Percentiles rank a stretch among this genome's conserved stretches.
Evolutionary conservation across 2,329 filamentous ascomycete species (phyloP).

Genomic region (Myriosclerotinia curreyana): DNA sequence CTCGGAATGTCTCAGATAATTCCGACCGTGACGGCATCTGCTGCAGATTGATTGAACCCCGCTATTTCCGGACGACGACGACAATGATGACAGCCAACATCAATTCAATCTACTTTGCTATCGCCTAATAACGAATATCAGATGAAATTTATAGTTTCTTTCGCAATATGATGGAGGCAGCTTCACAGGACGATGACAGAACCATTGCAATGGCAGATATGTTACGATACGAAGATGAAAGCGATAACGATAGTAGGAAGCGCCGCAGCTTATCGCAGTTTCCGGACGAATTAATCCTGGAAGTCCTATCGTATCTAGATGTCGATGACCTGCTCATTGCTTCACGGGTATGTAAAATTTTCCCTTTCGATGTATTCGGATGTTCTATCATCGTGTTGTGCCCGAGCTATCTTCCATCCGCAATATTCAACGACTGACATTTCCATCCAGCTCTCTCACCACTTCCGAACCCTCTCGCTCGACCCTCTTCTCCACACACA

Average conservation of each 20-base stretch:
- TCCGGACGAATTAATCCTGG: constrained; percentile 44
- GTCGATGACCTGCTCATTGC: constrained; percentile 42
- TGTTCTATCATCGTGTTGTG: too few species aligned
- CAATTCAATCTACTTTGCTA: background rate
- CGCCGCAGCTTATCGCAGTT: constrained; percentile 14
- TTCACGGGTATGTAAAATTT: constrained; percentile 11
- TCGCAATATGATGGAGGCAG: background rate
- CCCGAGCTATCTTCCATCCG: background rate
- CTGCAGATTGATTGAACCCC: constrained; percentile 16
- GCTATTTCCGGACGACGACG: constrained; percentile 12
- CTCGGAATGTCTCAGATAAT: constrained; percentile 21
- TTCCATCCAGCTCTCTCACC: constrained; percentile 44
- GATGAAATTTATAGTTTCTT: background rate
- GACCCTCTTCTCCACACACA: constrained; percentile 63
- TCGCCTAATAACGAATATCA: background rate
- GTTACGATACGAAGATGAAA: background rate
- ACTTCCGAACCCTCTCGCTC: constrained; percentile 58
- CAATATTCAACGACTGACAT: background rate
- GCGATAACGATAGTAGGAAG: constrained; percentile 3
- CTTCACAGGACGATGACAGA: background rate
- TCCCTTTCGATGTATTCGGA: background rate
- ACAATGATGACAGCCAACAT: background rate
- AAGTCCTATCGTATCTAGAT: constrained; percentile 45
- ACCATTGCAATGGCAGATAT: background rate
- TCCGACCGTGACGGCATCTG: constrained; percentile 14